Conservation (phyloP, 768 basidiomycete species). For the Serendipita sp. region DNA sequence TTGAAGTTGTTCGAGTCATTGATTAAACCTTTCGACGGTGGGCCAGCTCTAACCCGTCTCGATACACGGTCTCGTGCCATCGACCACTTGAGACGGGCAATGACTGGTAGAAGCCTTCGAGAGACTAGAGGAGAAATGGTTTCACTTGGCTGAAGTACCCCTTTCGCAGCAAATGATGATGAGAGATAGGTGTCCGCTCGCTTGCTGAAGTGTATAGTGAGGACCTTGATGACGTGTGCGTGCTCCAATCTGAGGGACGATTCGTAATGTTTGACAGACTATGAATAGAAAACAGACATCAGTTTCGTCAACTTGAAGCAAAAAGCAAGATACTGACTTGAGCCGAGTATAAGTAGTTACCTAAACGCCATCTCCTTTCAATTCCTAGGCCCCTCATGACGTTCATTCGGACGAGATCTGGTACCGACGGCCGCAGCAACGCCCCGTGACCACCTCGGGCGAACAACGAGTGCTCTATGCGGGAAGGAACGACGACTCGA, state of each 20-base stretch:
- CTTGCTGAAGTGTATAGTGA: not conserved
- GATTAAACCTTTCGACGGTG: not conserved
- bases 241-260: not conserved
- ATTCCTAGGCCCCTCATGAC: not conserved
- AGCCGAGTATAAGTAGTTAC: not conserved
- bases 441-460: not conserved
- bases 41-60: not conserved
- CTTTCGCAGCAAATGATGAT: no score
- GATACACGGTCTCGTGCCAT: not conserved
- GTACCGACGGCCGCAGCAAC: not conserved
- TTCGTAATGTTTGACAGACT: not conserved
- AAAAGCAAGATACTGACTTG: not conserved
- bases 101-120: not conserved
- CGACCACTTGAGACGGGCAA: not conserved
- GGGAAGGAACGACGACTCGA: not conserved
- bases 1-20: not conserved
- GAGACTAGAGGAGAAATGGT: not conserved
- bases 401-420: conserved; percentile 1
- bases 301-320: not conserved
- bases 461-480: not conserved
- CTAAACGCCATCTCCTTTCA: not conserved
- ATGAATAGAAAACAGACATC: not conserved
- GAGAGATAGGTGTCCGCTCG: not conserved
- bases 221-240: not conserved
- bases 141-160: not conserved